Evolutionary conservation across 345 rosid species (phyloP), one percentile per base, ranked within the genome.

Genomic region (Eucalyptus cloeziana): DNA sequence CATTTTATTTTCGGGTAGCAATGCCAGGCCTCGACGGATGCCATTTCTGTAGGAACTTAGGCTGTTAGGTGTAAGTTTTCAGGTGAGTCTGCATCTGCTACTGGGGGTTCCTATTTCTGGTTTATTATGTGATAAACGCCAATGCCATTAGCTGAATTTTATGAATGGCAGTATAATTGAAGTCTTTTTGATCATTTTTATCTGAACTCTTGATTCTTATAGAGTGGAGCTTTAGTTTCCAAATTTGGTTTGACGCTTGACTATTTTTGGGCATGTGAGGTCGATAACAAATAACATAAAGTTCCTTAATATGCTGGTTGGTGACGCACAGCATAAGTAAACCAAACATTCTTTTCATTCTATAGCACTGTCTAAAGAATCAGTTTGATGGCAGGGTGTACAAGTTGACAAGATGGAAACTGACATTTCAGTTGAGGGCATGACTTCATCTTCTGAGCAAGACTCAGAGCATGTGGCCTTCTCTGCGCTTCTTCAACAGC

Each of bases 361-460:
- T 17, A 43, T n/a, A 44, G 31, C 22, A 88, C 49, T 16, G 52
- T 49, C 22, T 71, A 31, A 4, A 58, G 52, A n/a, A 86, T 86
- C 40, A n/a, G 87, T 90, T 83, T 71, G 89, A 51, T 47, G 91
- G 90, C 93, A 97, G 97, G 98, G 99, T 24, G 96, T 95, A 43
- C 94, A 95, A 91, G 94, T 94, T 86, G 97, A 98, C 89, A 92
- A 95, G 89, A 94, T 95, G 96, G 96, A 93, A 44, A 90, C 89
- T 90, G 97, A 94, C 90, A 50, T 37, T n/a, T 58, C 92, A 33
- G 93, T 87, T 43, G 95, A 94, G 87, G 91, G 67, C 44, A 90
- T 33, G 86, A 89, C 90, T 91, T 91, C 93, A 43, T 47, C 94
- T 85, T 90, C 91, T 87, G 88, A 88, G 88, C 94, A 91, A 90